Evolutionary conservation across 2,329 filamentous ascomycete species (phyloP).

Genomic region (Fusarium concolor): DNA sequence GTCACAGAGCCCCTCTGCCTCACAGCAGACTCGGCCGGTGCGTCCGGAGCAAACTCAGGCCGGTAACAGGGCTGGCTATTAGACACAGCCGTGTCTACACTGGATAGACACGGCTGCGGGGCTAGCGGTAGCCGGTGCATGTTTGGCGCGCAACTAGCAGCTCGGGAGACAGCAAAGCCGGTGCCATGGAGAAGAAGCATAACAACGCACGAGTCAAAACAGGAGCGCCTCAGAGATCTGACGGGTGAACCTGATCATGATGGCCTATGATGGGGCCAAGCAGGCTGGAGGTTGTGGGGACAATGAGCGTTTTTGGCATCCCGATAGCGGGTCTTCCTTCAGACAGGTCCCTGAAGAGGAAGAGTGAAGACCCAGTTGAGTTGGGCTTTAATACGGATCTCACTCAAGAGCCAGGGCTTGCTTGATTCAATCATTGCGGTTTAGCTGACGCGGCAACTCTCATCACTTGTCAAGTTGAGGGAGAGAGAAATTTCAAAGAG

Average conservation of each 20-base stretch:
- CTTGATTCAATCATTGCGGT: slow-evolving; percentile 18
- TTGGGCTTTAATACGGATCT: slow-evolving; percentile 21
- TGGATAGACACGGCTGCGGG: slow-evolving; percentile 24
- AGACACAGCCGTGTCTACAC: slow-evolving; percentile 15
- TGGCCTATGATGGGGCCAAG: slow-evolving; percentile 16
- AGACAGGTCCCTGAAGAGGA: slow-evolving; percentile 38
- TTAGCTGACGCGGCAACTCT: slow-evolving; percentile 38
- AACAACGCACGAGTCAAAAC: slow-evolving; percentile 40
- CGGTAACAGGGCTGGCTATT: slow-evolving; percentile 26
- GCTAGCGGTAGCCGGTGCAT: slow-evolving; percentile 32
- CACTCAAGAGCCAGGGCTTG: slow-evolving; percentile 20
- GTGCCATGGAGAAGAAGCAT: slow-evolving; percentile 43
- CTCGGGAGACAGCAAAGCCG: slow-evolving; percentile 43
- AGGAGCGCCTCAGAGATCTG: slow-evolving; percentile 15
- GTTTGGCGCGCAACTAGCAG: slow-evolving; percentile 39
- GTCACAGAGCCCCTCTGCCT: slow-evolving; percentile 18
- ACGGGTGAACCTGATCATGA: slow-evolving; percentile 4
- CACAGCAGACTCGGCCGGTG: slow-evolving; percentile 38
- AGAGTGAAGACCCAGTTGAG: slow-evolving; percentile 30
- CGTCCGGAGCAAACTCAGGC: slow-evolving; percentile 34
- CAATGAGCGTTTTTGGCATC: slow-evolving; percentile 41
- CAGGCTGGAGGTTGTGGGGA: slow-evolving; percentile 23
- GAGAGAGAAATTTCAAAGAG: slow-evolving; percentile 10
- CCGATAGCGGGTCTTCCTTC: slow-evolving; percentile 38
- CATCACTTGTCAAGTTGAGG: slow-evolving; percentile 10